Conservation (phyloP, 2,329 filamentous ascomycete species). For the Cercospora janseana region DNA sequence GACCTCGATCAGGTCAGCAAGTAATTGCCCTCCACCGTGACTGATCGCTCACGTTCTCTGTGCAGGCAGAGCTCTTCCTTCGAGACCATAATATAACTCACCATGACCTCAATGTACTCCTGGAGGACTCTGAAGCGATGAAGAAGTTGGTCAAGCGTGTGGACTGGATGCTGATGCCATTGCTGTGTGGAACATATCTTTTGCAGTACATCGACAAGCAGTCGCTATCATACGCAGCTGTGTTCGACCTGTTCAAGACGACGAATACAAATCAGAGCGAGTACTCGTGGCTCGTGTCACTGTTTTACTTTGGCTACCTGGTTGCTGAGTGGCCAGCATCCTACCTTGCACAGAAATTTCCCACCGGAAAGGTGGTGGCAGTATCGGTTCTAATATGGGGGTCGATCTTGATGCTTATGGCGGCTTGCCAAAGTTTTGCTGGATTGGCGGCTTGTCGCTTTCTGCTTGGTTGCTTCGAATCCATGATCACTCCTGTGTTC, state of each 20-base stretch:
- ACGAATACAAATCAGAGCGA: conserved; percentile 49
- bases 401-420: conserved; percentile 57
- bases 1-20: conserved; percentile 45
- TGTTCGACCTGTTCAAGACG: conserved; percentile 55
- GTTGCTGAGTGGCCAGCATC: conserved; percentile 28
- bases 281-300: conserved; percentile 56
- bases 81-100: conserved; percentile 49
- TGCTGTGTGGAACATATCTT: conserved; percentile 52
- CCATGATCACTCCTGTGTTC: conserved; percentile 53
- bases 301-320: conserved; percentile 55
- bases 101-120: conserved; percentile 45
- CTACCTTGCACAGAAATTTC: conserved; percentile 37
- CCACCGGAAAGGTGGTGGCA: conserved; percentile 37
- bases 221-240: conserved; percentile 54
- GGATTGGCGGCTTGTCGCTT: conserved; percentile 61
- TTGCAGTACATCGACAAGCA: conserved; percentile 50
- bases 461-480: conserved; percentile 68
- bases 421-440: conserved; percentile 59
- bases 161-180: conserved; percentile 52
- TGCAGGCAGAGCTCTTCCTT: conserved; percentile 48
- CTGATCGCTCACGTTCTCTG: not conserved
- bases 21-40: not conserved
- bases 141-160: conserved; percentile 46
- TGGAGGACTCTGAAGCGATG: conserved; percentile 44
- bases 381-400: conserved; percentile 61